Evolutionary conservation across 176 grass and related monocot species (phyloP), one percentile per base, ranked within the genome.

Genomic region (Carex pumila): DNA sequence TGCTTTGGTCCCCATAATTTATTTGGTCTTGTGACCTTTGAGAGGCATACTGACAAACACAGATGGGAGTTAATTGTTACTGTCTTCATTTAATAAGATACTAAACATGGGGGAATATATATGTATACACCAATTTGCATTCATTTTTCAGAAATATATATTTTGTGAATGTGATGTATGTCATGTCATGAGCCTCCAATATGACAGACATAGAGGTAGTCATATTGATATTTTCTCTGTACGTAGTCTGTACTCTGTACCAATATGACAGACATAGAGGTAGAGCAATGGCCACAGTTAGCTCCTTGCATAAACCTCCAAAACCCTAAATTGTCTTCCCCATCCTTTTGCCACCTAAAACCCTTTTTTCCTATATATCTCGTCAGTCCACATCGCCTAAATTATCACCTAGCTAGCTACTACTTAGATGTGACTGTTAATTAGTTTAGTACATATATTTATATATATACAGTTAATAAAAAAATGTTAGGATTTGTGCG

Each of bases 241-340:
- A 25, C 25, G 25, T 25, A 25, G 25, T 25, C 25, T 25, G 25
- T 25, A 25, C 25, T 25, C 25, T 61, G 30, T 80, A 17, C 31
- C 22, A 63, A 25, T 0, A 25, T 0, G 17, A 6, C 29, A 64
- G 17, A 53, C 50, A 79, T 14, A 31, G n/a, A 34, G 11, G 60
- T 14, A 31, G n/a, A 34, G 11, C 12, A 60, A 56, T 65, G 60
- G 79, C n/a, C 58, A 82, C 37, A 22, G 17, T 62, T 61, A 45
- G 79, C 60, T 45, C 34, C 36, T 47, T 65, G 78, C 30, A 65
- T 82, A 82, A 82, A 82, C 79, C 60, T 82, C 79, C 60, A 82
- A 65, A 75, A 65, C 61, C 60, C 61, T 50, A 65, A 66, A 14
- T 82, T 65, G 37, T 82, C 19, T 82, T 29, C 39, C 58, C 79